phyloP scores from a whole-genome alignment of 306 rosid species.

The Vicia faba region DNA sequence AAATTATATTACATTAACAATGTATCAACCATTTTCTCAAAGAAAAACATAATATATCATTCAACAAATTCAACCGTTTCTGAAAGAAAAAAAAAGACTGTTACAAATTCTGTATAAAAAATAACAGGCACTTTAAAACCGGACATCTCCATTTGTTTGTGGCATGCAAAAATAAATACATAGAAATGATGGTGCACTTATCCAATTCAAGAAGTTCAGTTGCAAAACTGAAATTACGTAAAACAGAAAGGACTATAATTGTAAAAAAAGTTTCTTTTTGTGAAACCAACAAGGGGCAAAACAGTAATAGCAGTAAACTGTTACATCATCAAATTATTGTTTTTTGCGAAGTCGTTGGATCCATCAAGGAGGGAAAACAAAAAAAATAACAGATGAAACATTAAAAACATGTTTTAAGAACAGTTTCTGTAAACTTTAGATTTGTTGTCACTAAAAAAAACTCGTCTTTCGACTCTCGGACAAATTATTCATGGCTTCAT shows the following conservation, averaged over 20 bases:
- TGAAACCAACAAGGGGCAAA: conserved; percentile 29
- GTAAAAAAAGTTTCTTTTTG: not conserved
- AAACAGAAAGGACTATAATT: conserved; percentile 28
- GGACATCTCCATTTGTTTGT: not conserved
- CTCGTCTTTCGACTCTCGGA: not conserved
- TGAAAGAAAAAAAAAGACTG: too few species aligned
- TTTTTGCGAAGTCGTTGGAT: conserved; percentile 23
- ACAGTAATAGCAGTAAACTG: not conserved
- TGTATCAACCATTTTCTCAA: too few species aligned
- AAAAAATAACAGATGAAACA: conserved; percentile 29
- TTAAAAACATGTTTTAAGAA: not conserved
- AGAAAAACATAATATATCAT: too few species aligned
- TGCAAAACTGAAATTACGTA: not conserved
- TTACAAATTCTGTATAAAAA: too few species aligned
- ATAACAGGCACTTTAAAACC: too few species aligned
- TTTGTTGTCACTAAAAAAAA: conserved; percentile 31
- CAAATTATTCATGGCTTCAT: conserved; percentile 54
- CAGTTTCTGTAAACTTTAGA: conserved; percentile 17
- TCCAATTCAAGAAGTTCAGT: not conserved
- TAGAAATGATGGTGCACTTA: not conserved
- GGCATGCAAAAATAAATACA: conserved; percentile 24
- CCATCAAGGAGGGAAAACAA: conserved; percentile 29
- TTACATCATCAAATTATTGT: not conserved
- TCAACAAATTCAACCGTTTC: too few species aligned
- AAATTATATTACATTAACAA: too few species aligned